phyloP scores from a whole-genome alignment of 208 protist genomes.

The Angomonas desouzai region DNA sequence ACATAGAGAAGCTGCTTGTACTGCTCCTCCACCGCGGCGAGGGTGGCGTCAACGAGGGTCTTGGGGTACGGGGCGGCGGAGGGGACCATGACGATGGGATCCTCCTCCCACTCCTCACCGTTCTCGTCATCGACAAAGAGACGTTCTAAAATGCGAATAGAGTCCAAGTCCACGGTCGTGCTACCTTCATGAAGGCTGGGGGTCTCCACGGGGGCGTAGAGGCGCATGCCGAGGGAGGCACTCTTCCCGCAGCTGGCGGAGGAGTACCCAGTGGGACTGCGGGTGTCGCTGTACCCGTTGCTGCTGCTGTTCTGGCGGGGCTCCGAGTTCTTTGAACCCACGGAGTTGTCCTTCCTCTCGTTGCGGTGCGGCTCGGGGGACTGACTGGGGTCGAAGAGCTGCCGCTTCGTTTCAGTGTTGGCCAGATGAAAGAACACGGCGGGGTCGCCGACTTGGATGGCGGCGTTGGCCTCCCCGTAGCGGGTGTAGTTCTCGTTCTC shows the following conservation, averaged over 20 bases:
- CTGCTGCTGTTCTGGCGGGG: slow-evolving; percentile 5
- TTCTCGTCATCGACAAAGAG: background rate
- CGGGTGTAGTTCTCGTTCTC: background rate
- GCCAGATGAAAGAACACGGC: background rate
- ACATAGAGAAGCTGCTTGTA: slow-evolving; percentile 3
- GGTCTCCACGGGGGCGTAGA: background rate
- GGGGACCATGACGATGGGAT: background rate
- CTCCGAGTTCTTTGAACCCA: slow-evolving; percentile 1
- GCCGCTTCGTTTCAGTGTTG: slow-evolving; percentile 3
- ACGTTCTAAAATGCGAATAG: background rate
- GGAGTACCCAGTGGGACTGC: background rate
- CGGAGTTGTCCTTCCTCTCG: background rate
- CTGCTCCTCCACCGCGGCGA: background rate
- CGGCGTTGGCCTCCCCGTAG: background rate
- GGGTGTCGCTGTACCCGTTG: slow-evolving; percentile 4
- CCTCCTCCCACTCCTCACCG: slow-evolving; percentile 3
- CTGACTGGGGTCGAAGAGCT: background rate
- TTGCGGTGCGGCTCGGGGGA: slow-evolving; percentile 3
- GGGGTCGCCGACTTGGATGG: background rate
- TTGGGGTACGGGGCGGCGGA: background rate
- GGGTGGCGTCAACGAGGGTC: background rate
- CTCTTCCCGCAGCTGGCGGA: background rate
- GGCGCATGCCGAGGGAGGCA: background rate
- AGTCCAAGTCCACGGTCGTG: background rate
- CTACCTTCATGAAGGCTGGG: background rate